These are phyloP conservation scores for Podaxis mareebaensis DNA, from an alignment of 768 basidiomycete species.

Conservation along the genomic window DNA sequence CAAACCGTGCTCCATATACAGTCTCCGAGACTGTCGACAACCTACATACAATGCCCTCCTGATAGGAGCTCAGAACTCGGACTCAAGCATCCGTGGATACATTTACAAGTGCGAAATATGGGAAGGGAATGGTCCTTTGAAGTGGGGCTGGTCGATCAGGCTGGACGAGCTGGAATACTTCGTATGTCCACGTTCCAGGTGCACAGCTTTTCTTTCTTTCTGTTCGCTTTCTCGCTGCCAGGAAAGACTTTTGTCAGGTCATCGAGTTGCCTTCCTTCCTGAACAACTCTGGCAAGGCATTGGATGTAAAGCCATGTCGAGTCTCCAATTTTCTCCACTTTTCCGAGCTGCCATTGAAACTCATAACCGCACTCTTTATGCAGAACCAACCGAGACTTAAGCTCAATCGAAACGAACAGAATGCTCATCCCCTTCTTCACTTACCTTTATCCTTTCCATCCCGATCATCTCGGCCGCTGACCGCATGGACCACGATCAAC, in stretches of 20 bases:
- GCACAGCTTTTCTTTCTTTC: neutral
- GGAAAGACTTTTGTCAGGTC: neutral
- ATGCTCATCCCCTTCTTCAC: slow-evolving; percentile 55
- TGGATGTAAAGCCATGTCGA: neutral
- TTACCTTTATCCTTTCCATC: slow-evolving; percentile 69
- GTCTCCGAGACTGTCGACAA: slow-evolving; percentile 68
- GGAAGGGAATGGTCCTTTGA: slow-evolving; percentile 74
- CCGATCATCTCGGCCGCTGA: slow-evolving; percentile 54
- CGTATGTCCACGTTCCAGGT: slow-evolving; percentile 86
- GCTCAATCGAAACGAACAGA: neutral
- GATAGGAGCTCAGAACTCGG: slow-evolving; percentile 41
- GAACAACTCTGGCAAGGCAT: neutral
- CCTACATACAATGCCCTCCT: slow-evolving; percentile 66
- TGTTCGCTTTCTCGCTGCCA: neutral
- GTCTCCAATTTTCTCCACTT: neutral
- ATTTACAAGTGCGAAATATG: slow-evolving; percentile 72
- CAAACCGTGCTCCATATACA: slow-evolving; percentile 81
- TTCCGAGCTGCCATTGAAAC: neutral
- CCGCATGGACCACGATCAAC: slow-evolving; percentile 67
- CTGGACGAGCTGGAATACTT: slow-evolving; percentile 57
- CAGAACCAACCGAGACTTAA: slow-evolving; percentile 4
- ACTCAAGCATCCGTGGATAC: slow-evolving; percentile 71
- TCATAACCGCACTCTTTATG: neutral
- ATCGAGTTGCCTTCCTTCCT: neutral
- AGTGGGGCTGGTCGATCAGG: slow-evolving; percentile 68